phyloP scores from a whole-genome alignment of 371 early-diverging fungal species.

The Smittium mucronatum region DNA sequence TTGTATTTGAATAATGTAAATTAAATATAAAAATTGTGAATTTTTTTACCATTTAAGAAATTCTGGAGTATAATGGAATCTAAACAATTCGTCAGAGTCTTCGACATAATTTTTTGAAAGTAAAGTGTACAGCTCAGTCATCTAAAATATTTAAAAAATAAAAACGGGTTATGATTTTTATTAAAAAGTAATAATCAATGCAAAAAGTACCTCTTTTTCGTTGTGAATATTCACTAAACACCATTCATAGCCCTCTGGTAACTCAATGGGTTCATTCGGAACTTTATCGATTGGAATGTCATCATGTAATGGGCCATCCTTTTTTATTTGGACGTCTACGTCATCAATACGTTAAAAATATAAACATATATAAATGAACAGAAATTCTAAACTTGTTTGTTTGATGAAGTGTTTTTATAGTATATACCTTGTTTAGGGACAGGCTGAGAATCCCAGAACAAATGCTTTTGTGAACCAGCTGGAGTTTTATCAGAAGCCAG shows the following conservation, averaged over 20 bases:
- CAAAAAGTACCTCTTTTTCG: slow-evolving; percentile 25
- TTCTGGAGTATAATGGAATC: slow-evolving; percentile 85
- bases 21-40: too few relatives aligned
- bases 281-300: slow-evolving; percentile 64
- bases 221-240: slow-evolving; percentile 62
- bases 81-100: slow-evolving; percentile 85
- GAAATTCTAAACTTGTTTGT: background rate
- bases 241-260: slow-evolving; percentile 88
- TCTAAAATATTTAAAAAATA: slow-evolving; percentile 30
- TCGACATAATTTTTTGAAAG: slow-evolving; percentile 89
- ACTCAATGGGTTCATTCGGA: slow-evolving; percentile 61
- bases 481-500: too few relatives aligned
- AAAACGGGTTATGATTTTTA: background rate
- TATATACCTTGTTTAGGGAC: slow-evolving; percentile 58
- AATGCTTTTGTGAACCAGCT: too few relatives aligned
- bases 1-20: too few relatives aligned
- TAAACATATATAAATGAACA: background rate
- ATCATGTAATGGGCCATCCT: slow-evolving; percentile 72
- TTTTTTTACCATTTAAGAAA: slow-evolving; percentile 81
- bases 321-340: slow-evolving; percentile 46
- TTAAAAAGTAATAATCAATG: background rate
- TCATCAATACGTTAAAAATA: background rate
- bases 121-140: slow-evolving; percentile 75
- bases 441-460: slow-evolving; percentile 96
- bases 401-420: background rate